Evolutionary conservation across 2,329 filamentous ascomycete species (phyloP).

Genomic region (Aspergillus transmontanensis): DNA sequence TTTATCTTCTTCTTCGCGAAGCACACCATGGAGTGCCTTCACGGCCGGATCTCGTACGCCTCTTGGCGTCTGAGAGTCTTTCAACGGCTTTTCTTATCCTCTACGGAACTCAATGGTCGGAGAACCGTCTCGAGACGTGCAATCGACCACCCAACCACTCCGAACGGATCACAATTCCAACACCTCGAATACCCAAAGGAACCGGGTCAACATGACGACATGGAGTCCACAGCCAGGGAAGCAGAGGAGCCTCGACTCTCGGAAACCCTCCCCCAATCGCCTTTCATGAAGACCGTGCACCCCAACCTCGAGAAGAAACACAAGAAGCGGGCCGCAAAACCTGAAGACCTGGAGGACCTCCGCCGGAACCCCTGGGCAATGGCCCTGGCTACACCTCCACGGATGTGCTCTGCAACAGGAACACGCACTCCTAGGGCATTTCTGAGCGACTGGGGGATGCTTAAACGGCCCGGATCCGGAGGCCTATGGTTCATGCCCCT

Average conservation of each 20-base stretch:
- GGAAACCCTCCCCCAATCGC: constrained; percentile 39
- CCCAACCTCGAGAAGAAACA: constrained; percentile 21
- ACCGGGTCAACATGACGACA: not conserved
- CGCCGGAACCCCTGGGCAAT: constrained; percentile 44
- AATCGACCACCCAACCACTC: constrained; percentile 17
- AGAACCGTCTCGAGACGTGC: constrained; percentile 9
- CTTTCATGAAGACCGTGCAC: constrained; percentile 30
- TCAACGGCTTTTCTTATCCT: constrained; percentile 22
- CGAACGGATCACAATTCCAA: constrained; percentile 1
- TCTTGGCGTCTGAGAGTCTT: constrained; percentile 36
- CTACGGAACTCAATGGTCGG: constrained; percentile 2
- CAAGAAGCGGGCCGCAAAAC: constrained; percentile 29
- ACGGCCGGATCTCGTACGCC: constrained; percentile 29
- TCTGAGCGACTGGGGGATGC: constrained; percentile 39
- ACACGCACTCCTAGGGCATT: constrained; percentile 37
- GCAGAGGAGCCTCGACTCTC: constrained; percentile 26
- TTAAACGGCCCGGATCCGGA: constrained; percentile 29
- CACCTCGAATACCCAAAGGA: not conserved
- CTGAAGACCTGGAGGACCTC: constrained; percentile 32
- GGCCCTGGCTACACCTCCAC: constrained; percentile 40
- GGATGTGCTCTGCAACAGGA: constrained; percentile 37
- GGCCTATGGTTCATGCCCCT: constrained; percentile 39
- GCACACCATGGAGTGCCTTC: constrained; percentile 30
- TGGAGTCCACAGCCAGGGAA: not conserved
- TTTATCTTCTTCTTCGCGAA: not conserved